Evolutionary conservation across 2,329 filamentous ascomycete species (phyloP), one percentile per base, ranked within the genome.

Genomic region (Falciphora oryzae): DNA sequence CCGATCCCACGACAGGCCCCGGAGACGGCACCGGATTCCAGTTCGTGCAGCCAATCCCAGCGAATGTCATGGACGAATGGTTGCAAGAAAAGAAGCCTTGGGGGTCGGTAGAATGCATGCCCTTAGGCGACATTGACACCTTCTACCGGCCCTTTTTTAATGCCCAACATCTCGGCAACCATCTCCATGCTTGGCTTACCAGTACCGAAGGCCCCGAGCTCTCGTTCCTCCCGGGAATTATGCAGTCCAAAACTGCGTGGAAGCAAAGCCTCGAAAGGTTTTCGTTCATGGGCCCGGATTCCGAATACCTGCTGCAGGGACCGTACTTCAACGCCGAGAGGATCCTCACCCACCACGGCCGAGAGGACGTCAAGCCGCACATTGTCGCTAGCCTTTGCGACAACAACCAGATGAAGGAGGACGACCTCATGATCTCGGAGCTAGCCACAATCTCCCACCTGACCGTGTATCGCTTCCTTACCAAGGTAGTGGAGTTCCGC

Each of bases 321-420:
- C 44, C 44, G 44, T 53, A 53, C n/a, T 53, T n/a, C 44, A n/a
- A 4, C 44, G n/a, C n/a, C 44, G 44, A n/a, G 16, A 3, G 7
- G 4, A 53, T 53, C 44, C 7, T 53, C 44, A 8, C 14, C 44
- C 44, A 53, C 44, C 44, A 53, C n/a, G 7, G 16, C n/a, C n/a
- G 16, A n/a, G 44, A 53, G n/a, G 44, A 53, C n/a, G 44, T 53
- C 16, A n/a, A n/a, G 44, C 78, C 73, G 27, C 44, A 53, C 44
- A 3, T 4, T 7, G 44, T 53, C 7, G 44, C 44, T n/a, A 53
- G 3, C 7, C 44, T 53, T 7, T 53, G 44, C 44, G 44, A 53
- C 44, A 53, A 53, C 44, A 53, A 53, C 44, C 44, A 3, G 16
- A 53, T 53, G n/a, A 3, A 8, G 44, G 44, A 53, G n/a, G 8